These are phyloP conservation scores for Coleophoma cylindrospora DNA, from an alignment of 2,329 filamentous ascomycete genomes.

Conservation along the genomic window DNA sequence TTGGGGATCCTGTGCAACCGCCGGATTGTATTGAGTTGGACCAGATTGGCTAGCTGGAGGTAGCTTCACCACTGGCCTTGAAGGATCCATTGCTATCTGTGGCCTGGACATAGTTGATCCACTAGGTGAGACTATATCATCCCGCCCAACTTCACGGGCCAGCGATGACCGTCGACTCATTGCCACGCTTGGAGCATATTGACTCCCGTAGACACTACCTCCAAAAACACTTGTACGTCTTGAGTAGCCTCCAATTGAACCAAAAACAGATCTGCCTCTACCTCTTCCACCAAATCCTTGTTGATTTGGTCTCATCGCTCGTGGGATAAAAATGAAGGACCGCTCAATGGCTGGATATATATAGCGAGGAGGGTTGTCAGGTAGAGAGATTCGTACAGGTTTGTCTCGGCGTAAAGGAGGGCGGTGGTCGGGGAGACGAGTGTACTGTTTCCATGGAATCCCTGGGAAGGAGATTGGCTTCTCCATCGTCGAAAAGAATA, in stretches of 20 bases:
- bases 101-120: slow-evolving; percentile 71
- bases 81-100: slow-evolving; percentile 53
- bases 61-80: slow-evolving; percentile 75
- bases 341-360: slow-evolving; percentile 86
- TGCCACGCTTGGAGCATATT: slow-evolving; percentile 74
- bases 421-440: slow-evolving; percentile 88
- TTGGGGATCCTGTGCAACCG: slow-evolving; percentile 24
- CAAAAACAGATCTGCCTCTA: slow-evolving; percentile 68
- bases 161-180: slow-evolving; percentile 84
- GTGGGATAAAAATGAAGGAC: slow-evolving; percentile 97
- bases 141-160: slow-evolving; percentile 61
- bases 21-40: slow-evolving; percentile 20
- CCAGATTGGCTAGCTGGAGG: slow-evolving; percentile 48
- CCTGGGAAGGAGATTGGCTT: slow-evolving; percentile 66
- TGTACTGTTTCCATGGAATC: slow-evolving; percentile 84
- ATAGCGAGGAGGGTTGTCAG: slow-evolving; percentile 73
- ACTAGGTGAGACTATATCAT: slow-evolving; percentile 74
- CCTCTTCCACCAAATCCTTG: slow-evolving; percentile 65
- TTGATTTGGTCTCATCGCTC: slow-evolving; percentile 88
- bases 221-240: slow-evolving; percentile 81
- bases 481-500: slow-evolving; percentile 73
- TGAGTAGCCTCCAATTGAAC: slow-evolving; percentile 61
- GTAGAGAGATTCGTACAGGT: slow-evolving; percentile 88
- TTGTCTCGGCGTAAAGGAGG: slow-evolving; percentile 94
- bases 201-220: slow-evolving; percentile 46